Conservation (phyloP, 371 early-diverging fungal genomes). For the Mortierella sp. region DNA sequence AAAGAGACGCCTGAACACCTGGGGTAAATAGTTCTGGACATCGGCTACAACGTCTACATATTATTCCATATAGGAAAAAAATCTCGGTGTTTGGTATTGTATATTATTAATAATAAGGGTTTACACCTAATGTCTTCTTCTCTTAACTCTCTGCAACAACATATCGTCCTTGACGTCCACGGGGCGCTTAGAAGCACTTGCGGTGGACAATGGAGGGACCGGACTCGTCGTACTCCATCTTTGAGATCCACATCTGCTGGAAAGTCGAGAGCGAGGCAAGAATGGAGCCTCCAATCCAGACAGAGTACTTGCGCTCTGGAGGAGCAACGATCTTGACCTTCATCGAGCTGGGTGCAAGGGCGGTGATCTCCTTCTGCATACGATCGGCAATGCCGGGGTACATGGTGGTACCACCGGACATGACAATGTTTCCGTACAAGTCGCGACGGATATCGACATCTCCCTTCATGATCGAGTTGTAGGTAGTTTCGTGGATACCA, state of each 20-base stretch:
- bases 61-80: too few relatives aligned
- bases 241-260: constrained; percentile 68
- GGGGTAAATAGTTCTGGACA: too few relatives aligned
- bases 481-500: constrained; percentile 89
- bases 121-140: neutral
- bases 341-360: constrained; percentile 83
- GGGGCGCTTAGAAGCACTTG: constrained; percentile 92
- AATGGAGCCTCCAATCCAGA: constrained; percentile 97
- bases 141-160: neutral
- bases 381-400: constrained; percentile 89
- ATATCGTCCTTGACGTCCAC: neutral
- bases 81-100: too few relatives aligned
- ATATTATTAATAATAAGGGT: too few relatives aligned
- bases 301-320: constrained; percentile 95
- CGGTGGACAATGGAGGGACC: constrained; percentile 98
- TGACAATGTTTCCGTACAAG: constrained; percentile 88
- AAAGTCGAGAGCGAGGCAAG: constrained; percentile 82
- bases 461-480: constrained; percentile 87
- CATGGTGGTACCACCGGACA: constrained; percentile 94
- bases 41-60: too few relatives aligned
- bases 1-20: too few relatives aligned
- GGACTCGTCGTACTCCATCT: constrained; percentile 97
- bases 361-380: constrained; percentile 85
- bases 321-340: constrained; percentile 96
- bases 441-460: constrained; percentile 91